These are phyloP conservation scores for Rhizophora apiculata DNA, from an alignment of 345 rosid species.

Conservation along the genomic window DNA sequence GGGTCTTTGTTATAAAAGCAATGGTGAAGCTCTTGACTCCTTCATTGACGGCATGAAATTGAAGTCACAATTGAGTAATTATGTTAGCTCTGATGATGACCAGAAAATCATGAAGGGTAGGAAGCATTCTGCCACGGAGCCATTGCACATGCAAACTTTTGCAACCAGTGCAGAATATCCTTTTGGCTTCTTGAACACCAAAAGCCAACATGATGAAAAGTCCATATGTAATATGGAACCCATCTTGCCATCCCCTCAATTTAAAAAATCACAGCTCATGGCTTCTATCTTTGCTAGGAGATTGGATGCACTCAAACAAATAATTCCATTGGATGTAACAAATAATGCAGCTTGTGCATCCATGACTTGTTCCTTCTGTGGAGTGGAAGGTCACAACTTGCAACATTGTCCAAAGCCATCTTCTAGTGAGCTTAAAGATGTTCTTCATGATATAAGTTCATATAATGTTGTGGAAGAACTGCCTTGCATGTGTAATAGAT, in stretches of 20 bases:
- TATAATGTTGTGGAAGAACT: slow-evolving; percentile 36
- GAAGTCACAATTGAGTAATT: slow-evolving; percentile 19
- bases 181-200: slow-evolving; percentile 26
- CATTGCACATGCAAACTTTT: slow-evolving; percentile 12
- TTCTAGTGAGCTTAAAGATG: slow-evolving; percentile 62
- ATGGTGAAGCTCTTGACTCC: slow-evolving; percentile 24
- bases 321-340: slow-evolving; percentile 30
- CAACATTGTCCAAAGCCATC: slow-evolving; percentile 56
- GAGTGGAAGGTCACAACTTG: slow-evolving; percentile 60
- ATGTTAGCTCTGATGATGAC: slow-evolving; percentile 16
- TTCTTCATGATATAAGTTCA: slow-evolving; percentile 38
- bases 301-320: slow-evolving; percentile 67
- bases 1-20: slow-evolving; percentile 17
- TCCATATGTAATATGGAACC: slow-evolving; percentile 23
- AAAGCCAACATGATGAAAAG: slow-evolving; percentile 32
- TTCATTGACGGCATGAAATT: slow-evolving; percentile 25
- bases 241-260: slow-evolving; percentile 31
- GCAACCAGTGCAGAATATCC: slow-evolving; percentile 29
- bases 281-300: slow-evolving; percentile 66
- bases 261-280: slow-evolving; percentile 54
- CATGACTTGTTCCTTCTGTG: slow-evolving; percentile 67
- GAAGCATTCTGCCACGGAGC: slow-evolving; percentile 20
- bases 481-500: slow-evolving; percentile 55
- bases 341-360: slow-evolving; percentile 31
- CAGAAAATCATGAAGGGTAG: slow-evolving; percentile 17